Percentiles rank a stretch among this genome's conserved stretches.
phyloP scores from a whole-genome alignment of 441 rosid genomes.

The Pelargonium fulgidum region DNA sequence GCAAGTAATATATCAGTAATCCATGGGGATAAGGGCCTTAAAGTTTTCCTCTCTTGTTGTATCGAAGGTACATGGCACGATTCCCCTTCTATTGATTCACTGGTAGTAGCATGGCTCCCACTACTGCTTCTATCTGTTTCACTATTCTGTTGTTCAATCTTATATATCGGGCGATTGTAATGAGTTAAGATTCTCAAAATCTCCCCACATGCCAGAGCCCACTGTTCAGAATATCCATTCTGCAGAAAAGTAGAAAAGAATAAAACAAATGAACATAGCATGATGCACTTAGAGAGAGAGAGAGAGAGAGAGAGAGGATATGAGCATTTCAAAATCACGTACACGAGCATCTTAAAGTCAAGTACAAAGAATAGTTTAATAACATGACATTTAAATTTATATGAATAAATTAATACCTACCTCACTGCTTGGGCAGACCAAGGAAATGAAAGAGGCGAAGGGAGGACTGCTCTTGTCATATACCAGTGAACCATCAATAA shows the following conservation, averaged over 20 bases:
- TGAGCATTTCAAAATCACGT: too few relatives aligned
- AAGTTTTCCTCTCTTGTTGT: slow-evolving; percentile 78
- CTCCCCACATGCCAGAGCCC: slow-evolving; percentile 99
- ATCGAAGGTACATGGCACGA: slow-evolving; percentile 36
- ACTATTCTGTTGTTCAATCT: slow-evolving; percentile 53
- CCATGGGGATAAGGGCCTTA: slow-evolving; percentile 97
- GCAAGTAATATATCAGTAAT: slow-evolving; percentile 90
- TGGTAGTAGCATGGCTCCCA: slow-evolving; percentile 38
- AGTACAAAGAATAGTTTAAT: slow-evolving; percentile 2
- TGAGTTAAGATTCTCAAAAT: slow-evolving; percentile 91
- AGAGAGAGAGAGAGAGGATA: slow-evolving; percentile 4
- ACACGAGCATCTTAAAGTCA: not conserved
- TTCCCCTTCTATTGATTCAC: slow-evolving; percentile 37
- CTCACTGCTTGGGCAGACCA: slow-evolving; percentile 81
- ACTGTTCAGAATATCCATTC: slow-evolving; percentile 96
- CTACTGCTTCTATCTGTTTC: slow-evolving; percentile 48
- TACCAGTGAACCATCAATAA: slow-evolving; percentile 81
- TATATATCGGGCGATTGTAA: slow-evolving; percentile 95
- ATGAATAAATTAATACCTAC: slow-evolving; percentile 30
- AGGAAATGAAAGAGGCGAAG: slow-evolving; percentile 88
- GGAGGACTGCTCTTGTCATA: slow-evolving; percentile 76
- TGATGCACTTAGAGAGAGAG: slow-evolving; percentile 2
- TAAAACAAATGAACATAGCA: not conserved
- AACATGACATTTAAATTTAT: slow-evolving; percentile 4
- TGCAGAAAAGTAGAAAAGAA: slow-evolving; percentile 29